Evolutionary conservation across 2,329 filamentous ascomycete genomes (phyloP), one percentile per base, ranked within the genome.

Genomic region (Beauveria medogensis): DNA sequence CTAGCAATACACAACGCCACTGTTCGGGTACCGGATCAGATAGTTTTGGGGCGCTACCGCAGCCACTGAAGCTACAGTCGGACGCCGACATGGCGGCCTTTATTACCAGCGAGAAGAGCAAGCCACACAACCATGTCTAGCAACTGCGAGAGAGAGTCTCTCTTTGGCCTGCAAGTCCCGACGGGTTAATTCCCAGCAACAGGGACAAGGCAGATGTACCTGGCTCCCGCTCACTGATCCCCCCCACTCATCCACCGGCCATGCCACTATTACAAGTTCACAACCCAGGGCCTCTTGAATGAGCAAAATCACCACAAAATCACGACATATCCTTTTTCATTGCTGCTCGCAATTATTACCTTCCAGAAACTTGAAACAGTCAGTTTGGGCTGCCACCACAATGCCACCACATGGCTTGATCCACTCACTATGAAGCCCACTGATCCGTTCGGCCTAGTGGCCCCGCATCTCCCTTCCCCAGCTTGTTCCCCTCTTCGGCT

Each of bases 11-110:
- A 24, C 7, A 20, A 26, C 14, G 34, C 55, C 40, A 44, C 43
- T 47, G 41, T 30, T 34, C 56, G 56, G 56, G 56, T 59, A 59
- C 56, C 56, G 56, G 47, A 59, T 44, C 56, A 59, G 55, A 57
- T 8, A n/a, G 16, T 50, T 37, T 37, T 20, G 54, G 30, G 18
- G 41, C 3, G 7, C 26, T 9, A 26, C n/a, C 5, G 37, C 51
- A 54, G 34, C 51, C 51, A 54, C 34, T 12, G n/a, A 8, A 44
- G 18, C 37, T 20, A 22, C 40, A 30, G 9, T n/a, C 34, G 5
- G 14, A 14, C 34, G 5, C 34, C 30, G 30, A 5, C 12, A 5
- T 34, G 30, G 30, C 10, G 30, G 30, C 30, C 30, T 34, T 12
- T 12, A 14, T 12, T 12, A 14, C 12, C 5, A 3, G 43, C 43